Percentiles rank a stretch among this genome's conserved stretches.
Conservation (phyloP, 306 rosid genomes). For the Trifolium fragiferum region DNA sequence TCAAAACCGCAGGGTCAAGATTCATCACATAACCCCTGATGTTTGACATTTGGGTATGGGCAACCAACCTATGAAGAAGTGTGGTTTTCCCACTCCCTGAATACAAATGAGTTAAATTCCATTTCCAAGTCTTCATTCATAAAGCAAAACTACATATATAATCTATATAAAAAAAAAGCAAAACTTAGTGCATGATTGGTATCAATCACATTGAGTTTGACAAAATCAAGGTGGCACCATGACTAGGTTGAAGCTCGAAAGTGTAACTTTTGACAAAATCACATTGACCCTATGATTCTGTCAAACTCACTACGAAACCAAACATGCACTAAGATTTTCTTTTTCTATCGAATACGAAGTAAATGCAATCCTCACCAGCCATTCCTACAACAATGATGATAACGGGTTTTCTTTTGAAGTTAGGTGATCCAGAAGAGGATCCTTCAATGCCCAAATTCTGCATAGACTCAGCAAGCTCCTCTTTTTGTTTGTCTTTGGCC, state of each 20-base stretch:
- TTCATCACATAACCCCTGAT: slow-evolving; percentile 80
- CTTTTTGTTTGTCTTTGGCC: slow-evolving; percentile 61
- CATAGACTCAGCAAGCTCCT: slow-evolving; percentile 63
- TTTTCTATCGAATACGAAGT: not conserved
- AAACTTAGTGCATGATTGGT: not conserved
- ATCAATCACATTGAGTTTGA: no score
- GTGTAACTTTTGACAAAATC: no score
- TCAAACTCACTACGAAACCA: not conserved
- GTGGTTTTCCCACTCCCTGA: slow-evolving; percentile 96
- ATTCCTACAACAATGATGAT: slow-evolving; percentile 88
- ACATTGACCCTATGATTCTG: no score
- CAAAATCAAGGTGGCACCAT: no score
- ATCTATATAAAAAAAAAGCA: not conserved
- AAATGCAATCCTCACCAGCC: slow-evolving; percentile 64
- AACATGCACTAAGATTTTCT: not conserved
- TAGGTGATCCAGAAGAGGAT: slow-evolving; percentile 54
- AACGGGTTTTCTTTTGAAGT: slow-evolving; percentile 78
- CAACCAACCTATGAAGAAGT: slow-evolving; percentile 76
- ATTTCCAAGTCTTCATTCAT: slow-evolving; percentile 11
- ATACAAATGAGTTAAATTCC: slow-evolving; percentile 36
- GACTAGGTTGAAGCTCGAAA: no score
- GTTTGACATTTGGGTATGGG: slow-evolving; percentile 61
- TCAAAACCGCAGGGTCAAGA: slow-evolving; percentile 94
- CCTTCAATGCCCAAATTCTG: slow-evolving; percentile 71
- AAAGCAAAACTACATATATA: not conserved